Percentiles rank a stretch among this genome's conserved stretches.
These are phyloP conservation scores for Ophiosphaerella herpotricha DNA, from an alignment of 2,329 filamentous ascomycete species.

Conservation along the genomic window DNA sequence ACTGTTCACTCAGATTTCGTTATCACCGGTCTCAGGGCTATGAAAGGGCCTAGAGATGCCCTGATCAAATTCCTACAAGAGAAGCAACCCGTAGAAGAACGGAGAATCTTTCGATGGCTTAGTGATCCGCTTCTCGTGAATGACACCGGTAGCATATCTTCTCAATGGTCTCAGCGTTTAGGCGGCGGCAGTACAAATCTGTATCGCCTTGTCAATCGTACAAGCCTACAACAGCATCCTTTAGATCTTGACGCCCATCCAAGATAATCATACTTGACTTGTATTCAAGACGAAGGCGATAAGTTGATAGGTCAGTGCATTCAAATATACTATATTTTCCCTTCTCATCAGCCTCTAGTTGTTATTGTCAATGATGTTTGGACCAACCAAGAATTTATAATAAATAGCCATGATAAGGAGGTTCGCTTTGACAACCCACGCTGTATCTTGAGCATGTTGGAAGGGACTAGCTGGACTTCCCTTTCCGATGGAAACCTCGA, in stretches of 20 bases:
- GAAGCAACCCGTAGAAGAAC: no score
- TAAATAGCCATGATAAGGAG: no score
- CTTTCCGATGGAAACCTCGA: neutral
- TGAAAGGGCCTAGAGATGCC: no score
- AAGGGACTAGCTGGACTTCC: neutral
- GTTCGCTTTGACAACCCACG: constrained; percentile 1
- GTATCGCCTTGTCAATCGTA: constrained; percentile 1
- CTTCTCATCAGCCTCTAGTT: no score
- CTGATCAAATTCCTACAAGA: no score
- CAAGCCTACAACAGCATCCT: neutral
- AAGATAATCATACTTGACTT: constrained; percentile 1
- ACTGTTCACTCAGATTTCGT: no score
- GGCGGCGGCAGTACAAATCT: neutral
- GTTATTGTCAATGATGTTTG: no score
- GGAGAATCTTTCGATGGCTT: no score
- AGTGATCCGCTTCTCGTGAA: neutral
- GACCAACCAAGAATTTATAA: no score
- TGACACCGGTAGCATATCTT: neutral
- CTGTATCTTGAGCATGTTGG: neutral
- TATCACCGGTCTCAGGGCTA: no score
- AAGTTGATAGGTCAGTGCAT: neutral
- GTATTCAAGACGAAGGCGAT: neutral
- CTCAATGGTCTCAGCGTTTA: constrained; percentile 1
- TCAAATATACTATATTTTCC: neutral
- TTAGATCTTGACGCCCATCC: neutral